Evolutionary conservation across 805 yeast species (phyloP).

Genomic region (Saturnispora diversa): DNA sequence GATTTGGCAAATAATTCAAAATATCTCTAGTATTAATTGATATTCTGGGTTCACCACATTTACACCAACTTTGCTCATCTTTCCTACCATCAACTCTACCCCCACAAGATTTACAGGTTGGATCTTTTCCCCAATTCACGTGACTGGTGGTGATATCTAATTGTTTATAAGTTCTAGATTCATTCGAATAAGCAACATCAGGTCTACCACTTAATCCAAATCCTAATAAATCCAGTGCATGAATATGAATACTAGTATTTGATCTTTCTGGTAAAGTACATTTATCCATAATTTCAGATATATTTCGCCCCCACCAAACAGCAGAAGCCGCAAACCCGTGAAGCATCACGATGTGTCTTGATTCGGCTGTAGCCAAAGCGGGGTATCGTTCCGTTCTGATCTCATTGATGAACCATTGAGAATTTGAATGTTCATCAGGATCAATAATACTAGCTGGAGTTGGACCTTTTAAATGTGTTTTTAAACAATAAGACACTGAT

Average conservation of each 20-base stretch:
- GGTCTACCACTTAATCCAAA: conserved; percentile 50
- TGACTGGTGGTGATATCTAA: conserved; percentile 22
- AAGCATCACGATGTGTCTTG: conserved; percentile 38
- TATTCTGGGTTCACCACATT: conserved; percentile 5
- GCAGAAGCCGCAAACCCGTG: conserved; percentile 53
- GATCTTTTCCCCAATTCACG: conserved; percentile 11
- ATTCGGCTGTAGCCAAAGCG: conserved; percentile 2
- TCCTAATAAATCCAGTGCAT: conserved; percentile 43
- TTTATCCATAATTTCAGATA: conserved; percentile 34
- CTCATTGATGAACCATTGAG: conserved; percentile 23
- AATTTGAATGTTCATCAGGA: conserved; percentile 9
- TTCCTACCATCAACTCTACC: conserved; percentile 15
- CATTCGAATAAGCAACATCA: conserved; percentile 20
- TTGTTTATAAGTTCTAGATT: conserved; percentile 19
- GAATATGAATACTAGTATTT: conserved; percentile 21
- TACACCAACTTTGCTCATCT: conserved; percentile 8
- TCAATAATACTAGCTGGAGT: conserved; percentile 5
- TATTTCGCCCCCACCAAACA: conserved; percentile 50
- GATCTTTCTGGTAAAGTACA: conserved; percentile 14
- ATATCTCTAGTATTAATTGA: conserved; percentile 10
- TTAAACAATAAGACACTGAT: conserved; percentile 16
- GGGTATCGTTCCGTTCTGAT: conserved; percentile 20
- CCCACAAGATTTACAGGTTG: conserved; percentile 12
- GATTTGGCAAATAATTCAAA: conserved; percentile 25
- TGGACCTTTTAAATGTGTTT: conserved; percentile 14